Conservation (phyloP, 176 grass and related monocot genomes). For the Carex littledalei region DNA sequence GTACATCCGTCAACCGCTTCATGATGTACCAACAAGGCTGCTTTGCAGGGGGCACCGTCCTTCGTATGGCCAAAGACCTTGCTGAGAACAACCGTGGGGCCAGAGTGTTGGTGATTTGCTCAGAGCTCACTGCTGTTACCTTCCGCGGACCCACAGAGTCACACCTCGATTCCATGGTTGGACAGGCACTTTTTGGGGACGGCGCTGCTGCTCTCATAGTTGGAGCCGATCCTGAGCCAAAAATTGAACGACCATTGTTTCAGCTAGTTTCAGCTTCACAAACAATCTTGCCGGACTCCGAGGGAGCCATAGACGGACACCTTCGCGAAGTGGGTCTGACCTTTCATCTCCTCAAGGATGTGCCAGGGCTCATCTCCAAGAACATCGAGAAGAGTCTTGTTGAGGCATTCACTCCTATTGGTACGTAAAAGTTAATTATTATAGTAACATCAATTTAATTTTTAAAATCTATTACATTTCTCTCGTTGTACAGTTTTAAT, state of each 20-base stretch:
- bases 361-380: neutral
- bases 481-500: neutral
- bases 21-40: constrained; percentile 15
- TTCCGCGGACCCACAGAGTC: constrained; percentile 6
- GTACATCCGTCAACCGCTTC: constrained; percentile 6
- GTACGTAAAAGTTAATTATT: neutral
- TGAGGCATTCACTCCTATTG: neutral
- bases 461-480: neutral
- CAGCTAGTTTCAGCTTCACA: neutral
- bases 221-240: neutral
- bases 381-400: constrained; percentile 1
- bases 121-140: constrained; percentile 3
- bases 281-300: neutral
- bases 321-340: neutral
- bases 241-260: neutral
- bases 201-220: neutral
- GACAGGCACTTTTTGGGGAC: constrained; percentile 3
- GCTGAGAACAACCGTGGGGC: constrained; percentile 9
- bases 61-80: constrained; percentile 7
- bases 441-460: too few relatives aligned
- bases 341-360: constrained; percentile 5
- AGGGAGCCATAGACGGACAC: constrained; percentile 8
- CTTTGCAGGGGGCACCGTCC: neutral
- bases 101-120: constrained; percentile 11
- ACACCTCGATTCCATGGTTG: constrained; percentile 12